Base-by-base conservation (phyloP, 2,329 filamentous ascomycete species). In the Coniochaeta pulveracea region DNA sequence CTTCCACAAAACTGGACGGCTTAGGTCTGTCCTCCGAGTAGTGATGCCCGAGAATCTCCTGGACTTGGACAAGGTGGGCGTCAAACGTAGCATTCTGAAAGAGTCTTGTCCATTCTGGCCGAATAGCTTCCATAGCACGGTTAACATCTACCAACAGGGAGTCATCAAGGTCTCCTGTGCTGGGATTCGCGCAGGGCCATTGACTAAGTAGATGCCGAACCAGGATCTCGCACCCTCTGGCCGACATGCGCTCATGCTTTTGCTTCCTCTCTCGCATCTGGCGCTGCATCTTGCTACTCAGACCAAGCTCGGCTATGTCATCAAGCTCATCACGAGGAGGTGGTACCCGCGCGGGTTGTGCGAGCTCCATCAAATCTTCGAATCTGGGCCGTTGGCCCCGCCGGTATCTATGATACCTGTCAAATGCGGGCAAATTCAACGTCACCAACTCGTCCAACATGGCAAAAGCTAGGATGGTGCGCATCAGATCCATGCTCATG, bases 51-150 rank as follows among this genome's bases (percentile, higher is more conserved):
- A 71, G 38, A 7, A 66, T 41, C 0, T 28, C 5, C 34, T 74
- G 66, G 0, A 68, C 57, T 17, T 55, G 26, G 8, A 51, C 35
- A 1, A 73, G 37, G 40, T 72, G 63, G 0, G 46, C 26, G 0
- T 53, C 58, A 1, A 74, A 51, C 18, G 66, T 54, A 8, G 55
- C 38, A 27, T 76, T 76, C 5, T 59, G 52, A n/a, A 54, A 60
- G 1, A 70, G 42, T 0, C 62, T 57, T 4, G 48, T 39, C 69
- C 69, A 76, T 33, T 70, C 61, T 0, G 56, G 55, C 0, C 43
- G 40, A 10, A 75, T 45, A 0, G 46, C 42, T 0, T 51, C 41
- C 2, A 70, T 23, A 3, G 65, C 66, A 9, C 47, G 38, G 0
- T 39, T 23, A 6, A 55, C 15, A 37, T 69, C 45, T 1, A 75